A percentile compares a stretch with the other conserved stretches of the same genome.
Conservation (phyloP, 805 yeast species). For the Cyberlindnera maclurae region DNA sequence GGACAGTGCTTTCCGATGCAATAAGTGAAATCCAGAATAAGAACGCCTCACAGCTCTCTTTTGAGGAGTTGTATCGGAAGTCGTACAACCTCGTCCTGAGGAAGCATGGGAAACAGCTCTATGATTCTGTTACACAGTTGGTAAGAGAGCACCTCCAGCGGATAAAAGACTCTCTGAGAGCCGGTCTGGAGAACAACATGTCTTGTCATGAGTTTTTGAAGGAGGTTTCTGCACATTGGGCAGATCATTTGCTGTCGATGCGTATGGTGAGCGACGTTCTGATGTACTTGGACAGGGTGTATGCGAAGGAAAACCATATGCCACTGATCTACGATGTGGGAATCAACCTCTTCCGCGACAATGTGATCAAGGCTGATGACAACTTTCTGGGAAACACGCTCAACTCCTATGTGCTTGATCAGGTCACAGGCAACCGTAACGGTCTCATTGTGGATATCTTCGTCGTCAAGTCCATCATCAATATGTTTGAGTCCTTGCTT, state of each 20-base stretch:
- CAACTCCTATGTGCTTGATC: slow-evolving; percentile 42
- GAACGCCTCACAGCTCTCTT: slow-evolving; percentile 67
- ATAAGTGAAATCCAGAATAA: slow-evolving; percentile 64
- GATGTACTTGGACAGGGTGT: slow-evolving; percentile 83
- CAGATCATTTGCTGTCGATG: slow-evolving; percentile 64
- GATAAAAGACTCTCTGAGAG: slow-evolving; percentile 15
- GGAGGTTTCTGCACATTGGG: slow-evolving; percentile 43
- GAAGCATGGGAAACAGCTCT: slow-evolving; percentile 59
- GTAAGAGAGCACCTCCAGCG: slow-evolving; percentile 40
- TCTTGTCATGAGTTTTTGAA: slow-evolving; percentile 27
- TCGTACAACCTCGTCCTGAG: slow-evolving; percentile 71
- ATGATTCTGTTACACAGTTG: slow-evolving; percentile 48
- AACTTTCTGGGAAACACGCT: slow-evolving; percentile 45
- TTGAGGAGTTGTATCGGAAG: slow-evolving; percentile 74
- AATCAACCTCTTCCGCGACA: slow-evolving; percentile 54
- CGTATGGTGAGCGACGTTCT: slow-evolving; percentile 75
- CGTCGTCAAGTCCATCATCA: slow-evolving; percentile 52
- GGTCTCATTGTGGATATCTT: slow-evolving; percentile 51
- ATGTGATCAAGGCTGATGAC: slow-evolving; percentile 43
- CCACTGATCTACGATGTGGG: slow-evolving; percentile 71
- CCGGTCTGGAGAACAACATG: slow-evolving; percentile 11
- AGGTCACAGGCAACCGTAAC: slow-evolving; percentile 50
- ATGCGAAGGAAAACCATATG: slow-evolving; percentile 60
- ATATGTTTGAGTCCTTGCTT: slow-evolving; percentile 63
- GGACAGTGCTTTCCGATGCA: slow-evolving; percentile 62